A percentile compares a stretch with the other conserved stretches of the same genome.
These are phyloP conservation scores for Lachancea sp. DNA, from an alignment of 805 yeast species.

Conservation along the genomic window DNA sequence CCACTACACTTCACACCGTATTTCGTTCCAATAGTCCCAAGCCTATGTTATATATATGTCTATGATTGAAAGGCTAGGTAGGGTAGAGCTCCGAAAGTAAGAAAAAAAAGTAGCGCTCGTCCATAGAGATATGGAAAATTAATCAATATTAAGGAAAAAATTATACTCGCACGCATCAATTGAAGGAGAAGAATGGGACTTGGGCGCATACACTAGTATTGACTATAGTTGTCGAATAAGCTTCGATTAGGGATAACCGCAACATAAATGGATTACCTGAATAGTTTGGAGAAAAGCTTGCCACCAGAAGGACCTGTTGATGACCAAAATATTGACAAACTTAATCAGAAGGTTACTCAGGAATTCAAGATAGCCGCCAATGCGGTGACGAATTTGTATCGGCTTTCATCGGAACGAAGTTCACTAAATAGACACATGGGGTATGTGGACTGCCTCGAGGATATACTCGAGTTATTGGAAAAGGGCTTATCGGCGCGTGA, in stretches of 20 bases:
- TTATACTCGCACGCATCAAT: too few species aligned
- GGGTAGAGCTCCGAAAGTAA: too few species aligned
- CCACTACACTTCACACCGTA: too few species aligned
- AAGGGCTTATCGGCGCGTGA: constrained; percentile 16
- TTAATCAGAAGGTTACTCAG: constrained; percentile 48
- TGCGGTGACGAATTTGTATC: constrained; percentile 61
- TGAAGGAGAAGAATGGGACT: too few species aligned
- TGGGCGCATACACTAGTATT: too few species aligned
- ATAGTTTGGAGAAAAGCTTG: constrained; percentile 21
- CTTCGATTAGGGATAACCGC: background rate
- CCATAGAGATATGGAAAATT: too few species aligned
- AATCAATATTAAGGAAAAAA: too few species aligned
- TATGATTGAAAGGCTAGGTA: background rate
- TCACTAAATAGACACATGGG: constrained; percentile 49
- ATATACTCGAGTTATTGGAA: constrained; percentile 38
- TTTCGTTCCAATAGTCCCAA: too few species aligned
- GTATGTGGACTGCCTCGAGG: constrained; percentile 57
- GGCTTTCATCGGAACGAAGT: constrained; percentile 50
- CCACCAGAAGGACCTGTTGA: constrained; percentile 32
- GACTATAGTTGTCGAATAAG: background rate
- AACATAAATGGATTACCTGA: constrained; percentile 21
- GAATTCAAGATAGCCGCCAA: constrained; percentile 71
- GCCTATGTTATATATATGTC: background rate
- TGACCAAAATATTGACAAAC: constrained; percentile 22
- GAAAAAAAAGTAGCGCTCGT: background rate